A percentile compares a stretch with the other conserved stretches of the same genome.
Evolutionary conservation across 345 rosid species (phyloP).

Genomic region (Linum lewisii): DNA sequence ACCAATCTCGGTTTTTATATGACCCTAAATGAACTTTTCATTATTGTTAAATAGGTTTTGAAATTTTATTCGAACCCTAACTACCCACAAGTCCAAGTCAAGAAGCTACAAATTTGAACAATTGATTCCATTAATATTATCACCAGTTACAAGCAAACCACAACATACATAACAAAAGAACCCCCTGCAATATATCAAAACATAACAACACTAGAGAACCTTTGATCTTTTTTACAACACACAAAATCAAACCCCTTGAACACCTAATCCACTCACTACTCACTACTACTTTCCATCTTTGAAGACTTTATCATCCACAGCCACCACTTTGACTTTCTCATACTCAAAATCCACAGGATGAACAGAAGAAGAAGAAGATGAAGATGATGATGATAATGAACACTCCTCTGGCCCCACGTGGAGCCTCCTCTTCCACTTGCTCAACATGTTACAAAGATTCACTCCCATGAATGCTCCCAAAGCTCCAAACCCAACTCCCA

Average conservation of each 20-base stretch:
- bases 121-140: too few relatives aligned
- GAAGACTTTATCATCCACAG: slow-evolving; percentile 16
- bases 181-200: too few relatives aligned
- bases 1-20: too few relatives aligned
- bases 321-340: slow-evolving; percentile 30
- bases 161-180: too few relatives aligned
- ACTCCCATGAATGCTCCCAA: slow-evolving; percentile 28
- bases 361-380: background rate
- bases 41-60: too few relatives aligned
- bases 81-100: too few relatives aligned
- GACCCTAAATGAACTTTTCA: too few relatives aligned
- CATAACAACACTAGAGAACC: background rate
- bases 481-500: slow-evolving; percentile 38
- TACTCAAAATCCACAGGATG: slow-evolving; percentile 29
- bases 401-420: slow-evolving; percentile 15
- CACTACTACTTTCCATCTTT: slow-evolving; percentile 9
- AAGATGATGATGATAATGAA: too few relatives aligned
- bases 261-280: background rate
- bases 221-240: background rate
- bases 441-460: slow-evolving; percentile 28
- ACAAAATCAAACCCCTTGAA: background rate
- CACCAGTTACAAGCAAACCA: too few relatives aligned
- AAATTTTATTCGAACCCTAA: too few relatives aligned
- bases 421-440: too few relatives aligned
- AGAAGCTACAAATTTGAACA: too few relatives aligned